Percentiles rank a stretch among this genome's conserved stretches.
Evolutionary conservation across 2,329 filamentous ascomycete genomes (phyloP).

Genomic region (Arthrobotrys conoides): DNA sequence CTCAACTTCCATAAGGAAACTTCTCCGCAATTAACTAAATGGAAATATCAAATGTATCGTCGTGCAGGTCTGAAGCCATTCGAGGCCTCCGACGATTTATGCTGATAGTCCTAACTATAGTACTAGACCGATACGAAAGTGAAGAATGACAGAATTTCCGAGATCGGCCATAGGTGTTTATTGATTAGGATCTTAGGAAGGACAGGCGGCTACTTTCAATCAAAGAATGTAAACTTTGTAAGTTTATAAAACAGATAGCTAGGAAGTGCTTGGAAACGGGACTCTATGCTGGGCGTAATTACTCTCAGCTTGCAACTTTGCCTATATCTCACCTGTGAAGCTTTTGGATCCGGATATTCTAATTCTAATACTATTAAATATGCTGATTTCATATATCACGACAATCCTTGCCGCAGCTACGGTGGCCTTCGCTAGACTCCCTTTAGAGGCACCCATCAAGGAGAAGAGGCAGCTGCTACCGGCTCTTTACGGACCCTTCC

Average conservation of each 20-base stretch:
- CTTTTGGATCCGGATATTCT: neutral
- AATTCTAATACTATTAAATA: neutral
- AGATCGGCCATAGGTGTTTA: too few relatives aligned
- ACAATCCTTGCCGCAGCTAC: conserved; percentile 4
- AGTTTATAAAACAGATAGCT: neutral
- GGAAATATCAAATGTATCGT: neutral
- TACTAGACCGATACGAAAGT: too few relatives aligned
- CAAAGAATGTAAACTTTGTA: neutral
- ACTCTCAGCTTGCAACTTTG: neutral
- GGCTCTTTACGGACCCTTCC: conserved; percentile 41
- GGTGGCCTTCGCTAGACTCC: conserved; percentile 7
- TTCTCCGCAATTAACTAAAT: neutral
- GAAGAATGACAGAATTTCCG: too few relatives aligned
- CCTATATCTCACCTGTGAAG: neutral
- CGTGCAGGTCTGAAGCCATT: neutral
- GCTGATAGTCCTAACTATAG: too few relatives aligned
- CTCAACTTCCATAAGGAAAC: neutral
- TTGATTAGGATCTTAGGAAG: too few relatives aligned
- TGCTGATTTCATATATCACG: conserved; percentile 43
- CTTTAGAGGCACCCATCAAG: neutral
- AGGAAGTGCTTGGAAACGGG: neutral
- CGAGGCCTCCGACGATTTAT: neutral
- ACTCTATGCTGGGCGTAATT: neutral
- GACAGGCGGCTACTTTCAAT: neutral
- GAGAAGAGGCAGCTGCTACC: conserved; percentile 33